Evolutionary conservation across 148 eudicot genomes (phyloP), one percentile per base, ranked within the genome.

Genomic region (Nepenthes mirabilis): DNA sequence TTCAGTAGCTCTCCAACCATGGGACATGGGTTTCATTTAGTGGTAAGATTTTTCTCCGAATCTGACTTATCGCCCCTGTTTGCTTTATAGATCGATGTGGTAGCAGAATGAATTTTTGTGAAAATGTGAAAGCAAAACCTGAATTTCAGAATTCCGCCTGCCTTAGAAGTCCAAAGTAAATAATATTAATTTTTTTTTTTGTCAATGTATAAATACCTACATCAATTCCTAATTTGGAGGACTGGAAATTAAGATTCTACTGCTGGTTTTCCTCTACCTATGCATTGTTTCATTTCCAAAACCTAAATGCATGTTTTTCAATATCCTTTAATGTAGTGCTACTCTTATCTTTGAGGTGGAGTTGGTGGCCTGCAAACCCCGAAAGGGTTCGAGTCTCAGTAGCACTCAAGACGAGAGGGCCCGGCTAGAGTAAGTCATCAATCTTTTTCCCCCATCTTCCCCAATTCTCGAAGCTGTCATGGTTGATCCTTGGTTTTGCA

Each of bases 341-440:
- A 88, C 87, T 56, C 88, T 93, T 14, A 64, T 88, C 47, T 93
- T 93, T 60, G 98, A 93, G 81, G 83, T 88, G 54, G 96, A 93
- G 83, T 69, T 93, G 73, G 64, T 86, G 58, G 89, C 95, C 37
- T 93, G 98, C 77, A 78, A 79, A 57, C 98, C 98, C 14, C 77
- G 95, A 36, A 93, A 86, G 79, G 98, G 98, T 58, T 75, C 83
- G 57, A 93, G 95, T 62, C 51, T 79, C 14, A 75, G 82, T 37
- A 88, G 91, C 49, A 89, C 75, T 68, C 80, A 87, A 8, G 89
- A 88, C 65, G 98, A 93, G 76, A 78, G 86, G 76, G 84, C 95
- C n/a, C 80, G 98, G 72, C 88, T 93, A 34, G 91, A 93, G 98
- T 93, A 79, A 77, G 86, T 65, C 48, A 37, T 70, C 12, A 37